These are phyloP conservation scores for Chlamydomonas sphaeroides DNA, from an alignment of 139 green algal species.

Conservation along the genomic window DNA sequence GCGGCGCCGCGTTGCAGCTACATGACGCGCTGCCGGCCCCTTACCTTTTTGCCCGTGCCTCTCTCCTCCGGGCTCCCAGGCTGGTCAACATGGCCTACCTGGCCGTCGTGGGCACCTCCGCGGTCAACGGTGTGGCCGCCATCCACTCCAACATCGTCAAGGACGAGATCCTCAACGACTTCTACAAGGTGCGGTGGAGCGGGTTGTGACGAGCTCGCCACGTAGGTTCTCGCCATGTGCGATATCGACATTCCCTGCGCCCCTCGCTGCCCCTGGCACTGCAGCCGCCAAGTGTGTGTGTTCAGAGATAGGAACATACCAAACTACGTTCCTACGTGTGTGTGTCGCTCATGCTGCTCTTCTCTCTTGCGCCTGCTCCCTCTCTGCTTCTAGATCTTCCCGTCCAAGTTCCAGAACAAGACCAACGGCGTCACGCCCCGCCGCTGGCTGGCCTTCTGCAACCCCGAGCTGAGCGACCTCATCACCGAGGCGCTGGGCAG, in stretches of 20 bases:
- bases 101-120: slow-evolving; percentile 84
- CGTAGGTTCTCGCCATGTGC: too few relatives aligned
- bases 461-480: slow-evolving; percentile 87
- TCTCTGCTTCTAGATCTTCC: slow-evolving; percentile 51
- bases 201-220: too few relatives aligned
- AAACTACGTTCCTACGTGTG: too few relatives aligned
- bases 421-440: slow-evolving; percentile 98
- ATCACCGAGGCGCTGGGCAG: slow-evolving; percentile 90
- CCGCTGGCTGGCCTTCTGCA: slow-evolving; percentile 98
- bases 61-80: slow-evolving; percentile 56
- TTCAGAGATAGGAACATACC: too few relatives aligned
- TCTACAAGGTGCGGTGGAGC: slow-evolving; percentile 56
- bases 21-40: too few relatives aligned
- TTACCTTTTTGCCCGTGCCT: too few relatives aligned
- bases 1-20: too few relatives aligned
- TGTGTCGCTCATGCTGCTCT: not conserved
- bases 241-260: too few relatives aligned
- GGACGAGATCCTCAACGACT: slow-evolving; percentile 86
- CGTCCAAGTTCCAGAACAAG: slow-evolving; percentile 97
- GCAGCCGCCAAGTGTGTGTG: too few relatives aligned
- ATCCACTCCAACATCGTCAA: slow-evolving; percentile 96
- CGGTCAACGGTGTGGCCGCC: slow-evolving; percentile 96
- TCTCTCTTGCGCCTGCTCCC: not conserved
- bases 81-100: slow-evolving; percentile 97
- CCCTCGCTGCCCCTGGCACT: too few relatives aligned